Conservation (phyloP, 345 rosid species). For the Citrus cavaleriei region DNA sequence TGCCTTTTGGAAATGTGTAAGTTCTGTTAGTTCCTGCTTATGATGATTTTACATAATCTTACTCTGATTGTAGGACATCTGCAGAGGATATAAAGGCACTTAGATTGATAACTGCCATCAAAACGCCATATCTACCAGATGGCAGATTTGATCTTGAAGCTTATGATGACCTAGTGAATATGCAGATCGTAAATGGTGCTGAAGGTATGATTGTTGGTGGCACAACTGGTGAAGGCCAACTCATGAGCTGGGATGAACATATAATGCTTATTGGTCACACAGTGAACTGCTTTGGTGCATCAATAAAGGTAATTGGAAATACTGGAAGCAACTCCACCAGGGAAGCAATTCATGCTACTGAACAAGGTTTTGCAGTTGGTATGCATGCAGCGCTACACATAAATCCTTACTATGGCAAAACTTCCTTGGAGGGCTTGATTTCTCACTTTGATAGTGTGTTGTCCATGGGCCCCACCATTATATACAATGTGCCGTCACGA, state of each 20-base stretch:
- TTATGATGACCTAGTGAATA: conserved; percentile 66
- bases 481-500: conserved; percentile 81
- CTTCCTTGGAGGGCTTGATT: conserved; percentile 70
- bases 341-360: conserved; percentile 89
- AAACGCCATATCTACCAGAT: conserved; percentile 87
- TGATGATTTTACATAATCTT: conserved; percentile 6
- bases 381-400: conserved; percentile 97
- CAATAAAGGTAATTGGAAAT: conserved; percentile 76
- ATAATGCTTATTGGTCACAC: conserved; percentile 91
- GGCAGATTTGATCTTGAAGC: conserved; percentile 96
- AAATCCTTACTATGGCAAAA: conserved; percentile 90
- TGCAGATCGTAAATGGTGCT: conserved; percentile 60
- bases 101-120: conserved; percentile 80
- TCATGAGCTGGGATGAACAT: conserved; percentile 98
- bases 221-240: conserved; percentile 90
- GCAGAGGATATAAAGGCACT: conserved; percentile 68
- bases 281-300: conserved; percentile 70
- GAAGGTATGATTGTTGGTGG: conserved; percentile 91
- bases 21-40: background rate
- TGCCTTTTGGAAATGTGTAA: background rate
- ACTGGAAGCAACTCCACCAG: conserved; percentile 88
- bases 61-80: conserved; percentile 50
- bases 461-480: conserved; percentile 79
- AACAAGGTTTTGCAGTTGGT: conserved; percentile 88
- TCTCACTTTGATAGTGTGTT: conserved; percentile 70